Base-by-base conservation (phyloP, 805 yeast genomes). In the Yamadazyma phyllophila region DNA sequence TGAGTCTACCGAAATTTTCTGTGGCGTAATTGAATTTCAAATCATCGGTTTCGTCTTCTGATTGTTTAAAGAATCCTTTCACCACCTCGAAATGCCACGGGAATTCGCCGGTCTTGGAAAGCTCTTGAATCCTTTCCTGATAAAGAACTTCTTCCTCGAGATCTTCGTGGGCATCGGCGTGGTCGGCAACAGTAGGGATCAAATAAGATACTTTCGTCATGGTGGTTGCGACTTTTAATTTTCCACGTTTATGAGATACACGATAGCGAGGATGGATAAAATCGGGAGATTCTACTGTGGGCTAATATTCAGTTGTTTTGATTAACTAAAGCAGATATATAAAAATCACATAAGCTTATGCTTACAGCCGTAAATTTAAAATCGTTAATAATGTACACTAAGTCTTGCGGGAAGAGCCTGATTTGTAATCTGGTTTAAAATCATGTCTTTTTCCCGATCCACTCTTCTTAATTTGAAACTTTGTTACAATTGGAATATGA, bases 401-500 rank as follows among this genome's bases (percentile, higher is more conserved):
- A 33, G 76, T 70, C 56, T 71, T 71, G 44, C 76, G 61, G 36
- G 76, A 67, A 27, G 57, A 32, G 51, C 74, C 74, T 16, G 67
- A 45, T 54, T 70, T 71, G 55, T 68, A 71, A 49, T 70, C 77
- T 26, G 76, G 75, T 56, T 69, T 72, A 55, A 72, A 69, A 50
- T 72, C 76, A 11, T 71, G 65, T 58, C 67, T 64, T 51, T 62
- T 65, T 37, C 49, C 50, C 12, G 58, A 56, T 14, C 60, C 61
- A 39, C 62, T 56, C 56, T 79, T 82, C 58, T 78, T 80, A 59
- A 90, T 80, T 57, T 82, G 88, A 58, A 92, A 84, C 62, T 83
- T 82, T 14, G 91, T 76, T 45, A 89, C 78, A 50, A 92, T 70
- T n/a, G 97, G 91, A 57, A 92, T 79, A 67, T 92, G 98, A 66